These are phyloP conservation scores for Boletus rufocinnamomeus DNA, from an alignment of 768 basidiomycete species.

Conservation along the genomic window DNA sequence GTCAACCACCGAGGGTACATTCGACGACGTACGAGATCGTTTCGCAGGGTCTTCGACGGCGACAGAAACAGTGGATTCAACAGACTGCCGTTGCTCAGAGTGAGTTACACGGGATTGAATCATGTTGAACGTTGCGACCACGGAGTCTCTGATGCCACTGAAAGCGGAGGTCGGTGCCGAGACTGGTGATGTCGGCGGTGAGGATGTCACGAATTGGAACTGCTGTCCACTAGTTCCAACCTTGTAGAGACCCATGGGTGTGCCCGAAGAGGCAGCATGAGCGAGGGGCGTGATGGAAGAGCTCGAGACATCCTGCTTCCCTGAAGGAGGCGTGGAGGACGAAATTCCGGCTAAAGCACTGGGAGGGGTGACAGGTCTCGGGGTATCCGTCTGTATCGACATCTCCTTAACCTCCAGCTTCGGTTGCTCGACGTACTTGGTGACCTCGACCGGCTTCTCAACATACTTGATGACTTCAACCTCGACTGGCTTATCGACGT, in stretches of 20 bases:
- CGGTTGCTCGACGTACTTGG: constrained; percentile 37
- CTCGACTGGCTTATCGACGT: constrained; percentile 28
- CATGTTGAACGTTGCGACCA: constrained; percentile 44
- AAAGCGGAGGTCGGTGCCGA: constrained; percentile 35
- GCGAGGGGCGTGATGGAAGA: constrained; percentile 37
- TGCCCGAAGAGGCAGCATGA: constrained; percentile 32
- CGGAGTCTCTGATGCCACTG: constrained; percentile 53
- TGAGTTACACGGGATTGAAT: constrained; percentile 52
- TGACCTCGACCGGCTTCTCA: constrained; percentile 38
- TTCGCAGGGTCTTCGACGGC: constrained; percentile 46
- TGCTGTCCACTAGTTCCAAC: constrained; percentile 58
- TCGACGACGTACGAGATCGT: constrained; percentile 67
- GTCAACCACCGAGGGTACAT: constrained; percentile 56
- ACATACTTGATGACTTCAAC: constrained; percentile 33
- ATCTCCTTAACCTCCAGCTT: constrained; percentile 73
- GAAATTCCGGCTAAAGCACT: constrained; percentile 31
- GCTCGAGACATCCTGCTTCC: constrained; percentile 28
- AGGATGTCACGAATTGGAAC: constrained; percentile 62
- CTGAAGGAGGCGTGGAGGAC: constrained; percentile 26
- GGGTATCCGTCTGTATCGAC: constrained; percentile 76
- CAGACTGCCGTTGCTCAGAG: constrained; percentile 67
- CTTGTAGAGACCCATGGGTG: constrained; percentile 51
- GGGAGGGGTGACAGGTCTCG: constrained; percentile 34
- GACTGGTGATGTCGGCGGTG: constrained; percentile 37
- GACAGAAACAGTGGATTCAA: constrained; percentile 67